A percentile compares a stretch with the other conserved stretches of the same genome.
These are phyloP conservation scores for Pilatotrama ljubarskyi DNA, from an alignment of 768 basidiomycete genomes.

Conservation along the genomic window DNA sequence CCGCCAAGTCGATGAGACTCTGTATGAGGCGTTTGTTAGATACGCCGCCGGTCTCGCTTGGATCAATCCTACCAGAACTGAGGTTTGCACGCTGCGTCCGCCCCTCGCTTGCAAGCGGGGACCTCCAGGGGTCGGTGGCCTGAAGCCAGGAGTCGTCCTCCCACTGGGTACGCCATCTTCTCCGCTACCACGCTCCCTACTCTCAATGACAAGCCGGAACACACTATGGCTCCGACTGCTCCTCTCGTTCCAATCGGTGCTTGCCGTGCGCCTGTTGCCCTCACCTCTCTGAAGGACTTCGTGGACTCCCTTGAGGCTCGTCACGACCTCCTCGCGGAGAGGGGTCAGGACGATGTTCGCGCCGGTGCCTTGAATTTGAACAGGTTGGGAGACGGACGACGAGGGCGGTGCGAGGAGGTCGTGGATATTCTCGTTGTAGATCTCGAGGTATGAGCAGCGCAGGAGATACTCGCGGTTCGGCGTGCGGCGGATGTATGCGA, in stretches of 20 bases:
- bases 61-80: constrained; percentile 65
- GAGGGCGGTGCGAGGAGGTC: constrained; percentile 81
- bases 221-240: constrained; percentile 95
- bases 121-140: constrained; percentile 56
- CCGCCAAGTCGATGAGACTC: constrained; percentile 95
- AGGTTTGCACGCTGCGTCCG: constrained; percentile 77
- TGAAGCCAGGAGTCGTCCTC: constrained; percentile 52
- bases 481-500: constrained; percentile 76
- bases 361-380: constrained; percentile 71
- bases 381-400: constrained; percentile 51
- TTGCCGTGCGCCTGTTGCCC: constrained; percentile 84
- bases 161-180: constrained; percentile 44
- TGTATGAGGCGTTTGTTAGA: constrained; percentile 29
- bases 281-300: constrained; percentile 87
- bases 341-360: constrained; percentile 69
- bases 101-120: constrained; percentile 74
- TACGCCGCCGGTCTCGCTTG: neutral
- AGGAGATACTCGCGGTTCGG: constrained; percentile 88
- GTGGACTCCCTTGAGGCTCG: constrained; percentile 80
- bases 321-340: constrained; percentile 91
- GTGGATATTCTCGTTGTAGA: constrained; percentile 91
- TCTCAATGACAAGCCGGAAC: constrained; percentile 91
- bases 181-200: constrained; percentile 58
- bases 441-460: constrained; percentile 94
- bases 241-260: constrained; percentile 98